phyloP scores from a whole-genome alignment of 179 eudicot genomes.

The Beta macrorhiza region DNA sequence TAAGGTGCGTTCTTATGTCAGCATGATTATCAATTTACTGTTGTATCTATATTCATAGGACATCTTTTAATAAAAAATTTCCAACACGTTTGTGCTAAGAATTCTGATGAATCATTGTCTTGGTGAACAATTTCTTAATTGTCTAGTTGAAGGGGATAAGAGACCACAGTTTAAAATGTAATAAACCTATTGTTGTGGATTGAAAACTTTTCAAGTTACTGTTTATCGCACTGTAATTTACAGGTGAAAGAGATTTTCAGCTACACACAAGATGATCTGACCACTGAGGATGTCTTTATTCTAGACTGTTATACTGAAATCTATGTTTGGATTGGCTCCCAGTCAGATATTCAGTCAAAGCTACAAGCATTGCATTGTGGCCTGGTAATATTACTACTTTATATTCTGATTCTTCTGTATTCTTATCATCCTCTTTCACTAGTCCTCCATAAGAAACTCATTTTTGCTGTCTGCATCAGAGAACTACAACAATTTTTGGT shows the following conservation, averaged over 20 bases:
- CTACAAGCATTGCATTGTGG: conserved; percentile 50
- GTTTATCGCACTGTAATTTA: neutral
- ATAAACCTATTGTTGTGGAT: neutral
- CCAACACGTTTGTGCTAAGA: neutral
- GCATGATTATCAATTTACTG: neutral
- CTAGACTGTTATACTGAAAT: conserved; percentile 60
- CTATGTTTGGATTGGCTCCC: conserved; percentile 63
- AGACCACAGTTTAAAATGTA: neutral
- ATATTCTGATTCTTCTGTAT: neutral
- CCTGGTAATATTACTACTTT: conserved; percentile 34
- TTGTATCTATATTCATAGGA: conserved; percentile 7
- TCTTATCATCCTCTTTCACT: neutral
- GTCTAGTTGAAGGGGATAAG: neutral
- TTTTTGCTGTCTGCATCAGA: neutral
- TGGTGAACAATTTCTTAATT: no score
- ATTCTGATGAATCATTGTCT: neutral
- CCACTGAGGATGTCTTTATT: conserved; percentile 60
- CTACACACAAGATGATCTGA: conserved; percentile 67
- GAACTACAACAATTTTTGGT: neutral
- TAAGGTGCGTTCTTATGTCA: conserved; percentile 40
- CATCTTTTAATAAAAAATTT: neutral
- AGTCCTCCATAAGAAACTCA: neutral
- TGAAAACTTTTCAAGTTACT: neutral
- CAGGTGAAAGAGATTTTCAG: conserved; percentile 71
- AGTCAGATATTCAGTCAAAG: conserved; percentile 42